Base-by-base conservation (phyloP, 1,284 basidiomycete genomes). In the Schizophyllum amplum region DNA sequence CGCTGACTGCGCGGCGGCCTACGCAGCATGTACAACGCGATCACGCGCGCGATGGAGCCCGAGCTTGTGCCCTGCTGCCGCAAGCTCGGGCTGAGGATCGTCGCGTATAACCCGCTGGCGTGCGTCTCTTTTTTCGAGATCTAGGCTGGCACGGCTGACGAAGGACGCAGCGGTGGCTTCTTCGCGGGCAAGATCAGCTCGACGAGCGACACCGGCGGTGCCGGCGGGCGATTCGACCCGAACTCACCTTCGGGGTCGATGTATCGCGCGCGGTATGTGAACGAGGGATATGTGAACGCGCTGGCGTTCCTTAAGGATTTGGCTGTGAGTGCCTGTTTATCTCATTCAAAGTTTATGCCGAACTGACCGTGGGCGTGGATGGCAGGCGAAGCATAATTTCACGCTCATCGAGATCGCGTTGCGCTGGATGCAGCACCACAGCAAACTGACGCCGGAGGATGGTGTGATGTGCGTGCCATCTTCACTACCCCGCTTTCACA, bases 41-140 rank as follows among this genome's bases (percentile, higher is more conserved):
- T 82, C 59, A 79, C 77, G 1, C 75, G 82, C 6, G 72, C 72
- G 47, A 78, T 80, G 51, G 81, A 84, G 60, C 59, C 77, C 1
- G 81, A 84, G 65, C 72, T 83, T 21, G 68, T 82, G n/a, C 79
- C 79, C 1, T 81, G 80, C 67, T 72, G 74, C 59, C 74, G 81
- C 55, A 82, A 82, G 63, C 80, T 73, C 65, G 79, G 77, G 21
- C 65, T 86, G 53, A 68, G 79, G 24, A 69, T 82, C 54, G 80
- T 82, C 20, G 69, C 78, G 27, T 62, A 63, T 26, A 60, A 61
- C 26, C 60, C 60, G 4, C 54, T 60, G 17, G 60, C 60, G 60
- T 61, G 47, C 7, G 60, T 59, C 47, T 2, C 4, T 24, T n/a
- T 15, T 24, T 46, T 25, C n/a, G 21, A 23, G 24, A 46, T 26